These are phyloP conservation scores for Phytopythium delawarense DNA, from an alignment of 352 stramenopile species.

Conservation along the genomic window DNA sequence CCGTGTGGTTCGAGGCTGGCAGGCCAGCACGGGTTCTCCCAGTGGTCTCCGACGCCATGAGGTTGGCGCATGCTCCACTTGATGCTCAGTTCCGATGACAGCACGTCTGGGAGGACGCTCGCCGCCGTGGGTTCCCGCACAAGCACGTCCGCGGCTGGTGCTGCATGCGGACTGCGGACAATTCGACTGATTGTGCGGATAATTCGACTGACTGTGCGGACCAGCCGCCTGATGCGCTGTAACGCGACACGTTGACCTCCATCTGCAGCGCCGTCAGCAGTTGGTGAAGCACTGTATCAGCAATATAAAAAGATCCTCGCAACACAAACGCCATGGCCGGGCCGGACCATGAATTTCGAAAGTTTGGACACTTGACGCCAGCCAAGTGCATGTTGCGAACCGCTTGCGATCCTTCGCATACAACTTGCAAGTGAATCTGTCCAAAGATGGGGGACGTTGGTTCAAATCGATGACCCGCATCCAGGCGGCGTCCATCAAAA, in stretches of 20 bases:
- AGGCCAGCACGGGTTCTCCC: too few species aligned
- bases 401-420: neutral
- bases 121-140: too few species aligned
- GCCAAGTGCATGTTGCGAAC: slow-evolving; percentile 2
- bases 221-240: neutral
- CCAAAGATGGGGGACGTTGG: too few species aligned
- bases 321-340: neutral
- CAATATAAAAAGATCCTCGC: neutral
- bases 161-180: too few species aligned
- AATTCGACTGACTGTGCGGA: neutral
- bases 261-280: neutral
- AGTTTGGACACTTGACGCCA: neutral
- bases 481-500: neutral
- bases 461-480: slow-evolving; percentile 9
- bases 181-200: too few species aligned
- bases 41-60: too few species aligned
- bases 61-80: too few species aligned
- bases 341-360: neutral
- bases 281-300: neutral
- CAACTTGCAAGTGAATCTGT: neutral
- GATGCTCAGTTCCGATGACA: too few species aligned
- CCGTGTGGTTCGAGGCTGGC: too few species aligned
- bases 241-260: neutral
- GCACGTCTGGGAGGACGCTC: too few species aligned
- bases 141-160: too few species aligned